Evolutionary conservation across 129 eudicot genomes (phyloP), one percentile per base, ranked within the genome.

Genomic region (Oenanthe sinensis): DNA sequence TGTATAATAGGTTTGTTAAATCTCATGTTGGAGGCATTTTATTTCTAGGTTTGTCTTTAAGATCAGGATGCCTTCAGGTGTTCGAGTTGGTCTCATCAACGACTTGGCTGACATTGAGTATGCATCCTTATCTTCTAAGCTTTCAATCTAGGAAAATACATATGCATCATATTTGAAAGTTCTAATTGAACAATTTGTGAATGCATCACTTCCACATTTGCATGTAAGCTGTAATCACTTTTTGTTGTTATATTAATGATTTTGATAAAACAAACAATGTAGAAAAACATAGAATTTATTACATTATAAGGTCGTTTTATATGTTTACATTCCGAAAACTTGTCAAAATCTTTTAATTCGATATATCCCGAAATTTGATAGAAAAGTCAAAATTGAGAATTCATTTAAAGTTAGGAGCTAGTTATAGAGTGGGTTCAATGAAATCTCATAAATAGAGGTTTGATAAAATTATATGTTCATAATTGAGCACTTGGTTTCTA

Each of bases 41-140:
- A 46, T 60, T 79, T 22, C 44, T 86, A 96, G 99, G 99, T 96
- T 96, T 83, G 97, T 90, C 80, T 92, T 92, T 67, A 92, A 85
- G 88, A 92, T 96, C 91, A 96, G 89, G 89, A 96, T 96, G 99
- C 97, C 97, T 26, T 74, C 97, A 47, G 97, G 85, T 79, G 90
- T 96, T 76, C 95, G 99, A 68, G 86, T 92, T 83, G 87, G 88
- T 55, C 88, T 96, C 74, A 90, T 96, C 82, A 90, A 96, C 44
- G 97, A 92, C 82, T 86, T 96, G 91, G 96, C 99, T 78, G 93
- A 96, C 89, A 87, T 92, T 19, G 99, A 96, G 99, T 96, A 84
- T 79, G 96, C 78, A 63, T 65, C 76, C 63, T 19, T 30, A 9
- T 40, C 46, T 67, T 68, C 17, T n/a, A 50, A 19, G 0, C 3